phyloP scores from a whole-genome alignment of 2,329 filamentous ascomycete genomes.

The Nigrospora sphaerica region DNA sequence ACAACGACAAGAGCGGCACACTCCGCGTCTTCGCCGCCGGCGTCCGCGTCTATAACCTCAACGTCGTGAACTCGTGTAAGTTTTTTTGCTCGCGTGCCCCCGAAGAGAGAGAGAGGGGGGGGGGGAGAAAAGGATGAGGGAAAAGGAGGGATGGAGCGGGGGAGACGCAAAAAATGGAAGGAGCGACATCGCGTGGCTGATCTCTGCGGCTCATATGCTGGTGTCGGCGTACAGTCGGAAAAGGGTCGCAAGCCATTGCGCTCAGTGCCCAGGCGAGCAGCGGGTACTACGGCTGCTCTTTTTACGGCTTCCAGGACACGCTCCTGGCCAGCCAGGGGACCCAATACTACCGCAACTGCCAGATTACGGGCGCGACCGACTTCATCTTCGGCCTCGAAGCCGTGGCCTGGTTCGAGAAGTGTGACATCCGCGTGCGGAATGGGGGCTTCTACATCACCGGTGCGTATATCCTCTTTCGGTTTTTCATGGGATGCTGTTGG shows the following conservation, averaged over 20 bases:
- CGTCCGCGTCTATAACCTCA: slow-evolving; percentile 57
- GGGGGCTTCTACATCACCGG: slow-evolving; percentile 33
- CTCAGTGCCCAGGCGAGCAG: slow-evolving; percentile 34
- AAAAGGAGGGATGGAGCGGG: too few relatives aligned
- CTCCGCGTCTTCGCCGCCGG: slow-evolving; percentile 37
- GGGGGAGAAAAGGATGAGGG: too few relatives aligned
- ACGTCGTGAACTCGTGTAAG: slow-evolving; percentile 34
- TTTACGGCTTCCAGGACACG: slow-evolving; percentile 44
- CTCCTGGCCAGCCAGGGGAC: slow-evolving; percentile 36
- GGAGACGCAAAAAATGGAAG: too few relatives aligned
- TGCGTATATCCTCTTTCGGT: slow-evolving; percentile 10
- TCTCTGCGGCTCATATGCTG: background rate
- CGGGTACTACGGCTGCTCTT: slow-evolving; percentile 38
- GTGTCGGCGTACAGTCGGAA: slow-evolving; percentile 21
- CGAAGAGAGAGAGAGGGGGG: too few relatives aligned
- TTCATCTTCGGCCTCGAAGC: slow-evolving; percentile 40
- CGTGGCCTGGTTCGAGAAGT: slow-evolving; percentile 35
- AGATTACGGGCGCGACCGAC: slow-evolving; percentile 41
- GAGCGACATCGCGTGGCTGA: background rate
- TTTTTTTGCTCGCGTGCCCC: background rate
- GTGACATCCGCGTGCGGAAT: slow-evolving; percentile 29
- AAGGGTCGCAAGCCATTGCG: slow-evolving; percentile 39
- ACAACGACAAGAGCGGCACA: slow-evolving; percentile 45
- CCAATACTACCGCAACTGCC: slow-evolving; percentile 37
- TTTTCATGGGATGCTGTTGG: too few relatives aligned